phyloP scores from a whole-genome alignment of 306 rosid species.

The Quercus dentata region DNA sequence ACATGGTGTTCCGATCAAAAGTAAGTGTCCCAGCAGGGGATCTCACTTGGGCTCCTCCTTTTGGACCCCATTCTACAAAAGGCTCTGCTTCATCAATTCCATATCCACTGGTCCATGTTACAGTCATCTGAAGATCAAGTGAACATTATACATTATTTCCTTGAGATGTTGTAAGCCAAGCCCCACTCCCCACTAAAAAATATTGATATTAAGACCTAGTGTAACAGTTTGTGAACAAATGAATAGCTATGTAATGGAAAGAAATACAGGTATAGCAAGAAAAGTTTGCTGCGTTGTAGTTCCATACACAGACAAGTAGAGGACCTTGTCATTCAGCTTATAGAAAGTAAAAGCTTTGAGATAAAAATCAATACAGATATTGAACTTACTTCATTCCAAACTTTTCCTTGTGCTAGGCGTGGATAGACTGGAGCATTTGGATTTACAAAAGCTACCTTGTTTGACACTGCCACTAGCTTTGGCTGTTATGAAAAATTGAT shows the following conservation, averaged over 20 bases:
- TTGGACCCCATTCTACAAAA: slow-evolving; percentile 82
- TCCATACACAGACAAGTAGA: slow-evolving; percentile 4
- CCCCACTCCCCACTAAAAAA: too few relatives aligned
- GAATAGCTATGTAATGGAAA: slow-evolving; percentile 15
- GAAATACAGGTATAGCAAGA: neutral
- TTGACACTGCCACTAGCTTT: slow-evolving; percentile 70
- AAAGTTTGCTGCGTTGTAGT: neutral
- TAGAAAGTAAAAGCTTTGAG: neutral
- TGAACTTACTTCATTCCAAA: slow-evolving; percentile 79
- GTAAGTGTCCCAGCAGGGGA: slow-evolving; percentile 83
- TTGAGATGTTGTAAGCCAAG: neutral
- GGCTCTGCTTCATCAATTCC: slow-evolving; percentile 68
- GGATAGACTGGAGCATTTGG: slow-evolving; percentile 94
- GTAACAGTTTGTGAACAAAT: neutral
- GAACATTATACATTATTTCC: slow-evolving; percentile 4
- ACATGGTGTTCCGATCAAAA: slow-evolving; percentile 75
- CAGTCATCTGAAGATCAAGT: slow-evolving; percentile 57
- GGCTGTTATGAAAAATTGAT: slow-evolving; percentile 50
- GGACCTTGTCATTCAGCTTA: slow-evolving; percentile 1
- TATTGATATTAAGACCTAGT: neutral
- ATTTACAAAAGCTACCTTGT: slow-evolving; percentile 54
- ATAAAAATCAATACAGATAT: neutral
- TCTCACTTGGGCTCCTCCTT: slow-evolving; percentile 47
- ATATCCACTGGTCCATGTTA: slow-evolving; percentile 99
- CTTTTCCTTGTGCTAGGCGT: slow-evolving; percentile 89